phyloP scores from a whole-genome alignment of 768 basidiomycete genomes.

The Auriscalpium orientale region DNA sequence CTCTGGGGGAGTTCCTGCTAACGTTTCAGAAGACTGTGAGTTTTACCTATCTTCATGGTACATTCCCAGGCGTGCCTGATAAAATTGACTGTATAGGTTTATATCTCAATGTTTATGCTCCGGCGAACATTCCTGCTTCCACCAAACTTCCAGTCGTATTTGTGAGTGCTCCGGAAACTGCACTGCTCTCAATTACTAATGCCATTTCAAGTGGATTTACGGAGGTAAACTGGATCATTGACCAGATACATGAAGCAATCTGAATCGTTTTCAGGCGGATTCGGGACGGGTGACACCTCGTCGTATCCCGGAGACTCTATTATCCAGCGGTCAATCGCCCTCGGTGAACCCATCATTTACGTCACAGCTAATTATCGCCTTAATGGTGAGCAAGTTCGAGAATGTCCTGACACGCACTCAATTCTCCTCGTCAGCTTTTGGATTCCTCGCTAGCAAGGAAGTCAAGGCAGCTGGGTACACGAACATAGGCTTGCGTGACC shows the following conservation, averaged over 20 bases:
- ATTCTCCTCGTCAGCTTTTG: not conserved
- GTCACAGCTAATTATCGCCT: slow-evolving; percentile 5
- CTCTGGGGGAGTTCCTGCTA: too few species aligned
- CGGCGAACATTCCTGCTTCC: not conserved
- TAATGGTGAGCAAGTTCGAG: not conserved
- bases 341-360: slow-evolving; percentile 5
- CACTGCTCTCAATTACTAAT: not conserved
- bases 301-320: slow-evolving; percentile 1
- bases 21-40: too few species aligned
- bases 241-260: not conserved
- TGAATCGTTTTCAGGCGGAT: not conserved
- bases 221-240: not conserved
- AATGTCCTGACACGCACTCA: not conserved
- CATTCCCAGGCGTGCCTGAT: too few species aligned
- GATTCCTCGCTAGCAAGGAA: not conserved
- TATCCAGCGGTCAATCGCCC: slow-evolving; percentile 5
- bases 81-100: not conserved
- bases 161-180: not conserved
- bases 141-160: not conserved
- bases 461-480: not conserved
- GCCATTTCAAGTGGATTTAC: not conserved
- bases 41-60: too few species aligned
- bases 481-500: not conserved
- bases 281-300: not conserved
- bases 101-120: not conserved